Percentiles rank a stretch among this genome's conserved stretches.
phyloP scores from a whole-genome alignment of 176 grass and related monocot species.

The Canna indica region DNA sequence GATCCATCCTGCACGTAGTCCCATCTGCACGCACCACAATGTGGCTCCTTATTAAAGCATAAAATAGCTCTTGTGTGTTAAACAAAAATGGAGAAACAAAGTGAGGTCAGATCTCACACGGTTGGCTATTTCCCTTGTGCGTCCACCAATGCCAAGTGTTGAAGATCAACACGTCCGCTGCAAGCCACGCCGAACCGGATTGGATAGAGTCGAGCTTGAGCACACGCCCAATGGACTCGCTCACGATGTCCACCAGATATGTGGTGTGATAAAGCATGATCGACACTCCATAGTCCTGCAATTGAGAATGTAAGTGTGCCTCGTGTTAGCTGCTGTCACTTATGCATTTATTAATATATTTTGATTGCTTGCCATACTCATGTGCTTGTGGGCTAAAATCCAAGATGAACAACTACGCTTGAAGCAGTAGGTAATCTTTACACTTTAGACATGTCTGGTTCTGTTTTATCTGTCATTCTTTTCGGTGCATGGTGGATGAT shows the following conservation, averaged over 20 bases:
- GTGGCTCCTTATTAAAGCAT: no score
- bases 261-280: conserved; percentile 68
- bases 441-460: background rate
- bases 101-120: conserved; percentile 29
- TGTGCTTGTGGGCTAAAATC: background rate
- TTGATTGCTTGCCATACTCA: background rate
- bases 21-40: conserved; percentile 36
- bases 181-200: conserved; percentile 58
- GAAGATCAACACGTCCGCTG: conserved; percentile 60
- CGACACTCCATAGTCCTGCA: conserved; percentile 68
- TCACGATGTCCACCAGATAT: conserved; percentile 82
- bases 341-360: background rate
- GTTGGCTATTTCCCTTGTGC: conserved; percentile 74
- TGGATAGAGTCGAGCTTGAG: conserved; percentile 71
- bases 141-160: conserved; percentile 99
- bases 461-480: background rate
- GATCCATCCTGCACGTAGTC: conserved; percentile 68
- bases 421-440: no score
- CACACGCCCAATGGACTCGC: conserved; percentile 55
- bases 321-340: background rate
- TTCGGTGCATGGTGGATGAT: background rate
- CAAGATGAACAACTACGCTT: background rate
- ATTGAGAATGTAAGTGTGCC: background rate
- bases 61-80: background rate
- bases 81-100: background rate